A percentile compares a stretch with the other conserved stretches of the same genome.
Evolutionary conservation across 106 monocot species (phyloP).

Genomic region (Apostasia shenzhenica): DNA sequence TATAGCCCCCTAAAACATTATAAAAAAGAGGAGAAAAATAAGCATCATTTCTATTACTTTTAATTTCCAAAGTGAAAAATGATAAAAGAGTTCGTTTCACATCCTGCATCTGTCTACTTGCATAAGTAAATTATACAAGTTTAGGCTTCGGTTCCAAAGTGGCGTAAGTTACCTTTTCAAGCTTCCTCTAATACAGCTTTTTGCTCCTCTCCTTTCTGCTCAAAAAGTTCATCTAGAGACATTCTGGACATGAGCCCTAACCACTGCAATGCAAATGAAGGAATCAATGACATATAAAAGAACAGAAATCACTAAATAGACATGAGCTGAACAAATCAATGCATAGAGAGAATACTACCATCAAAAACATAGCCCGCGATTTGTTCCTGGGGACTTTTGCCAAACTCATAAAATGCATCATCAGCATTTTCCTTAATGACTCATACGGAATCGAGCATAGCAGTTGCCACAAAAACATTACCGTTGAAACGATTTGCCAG

Average conservation of each 20-base stretch:
- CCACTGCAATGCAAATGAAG: constrained; percentile 40
- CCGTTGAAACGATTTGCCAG: too few species aligned
- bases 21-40: too few species aligned
- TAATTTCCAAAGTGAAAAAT: too few species aligned
- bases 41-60: too few species aligned
- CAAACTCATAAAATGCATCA: constrained; percentile 98
- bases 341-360: constrained; percentile 33
- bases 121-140: too few species aligned
- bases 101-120: too few species aligned
- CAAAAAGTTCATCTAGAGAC: constrained; percentile 87
- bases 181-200: constrained; percentile 86
- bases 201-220: constrained; percentile 89
- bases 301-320: neutral
- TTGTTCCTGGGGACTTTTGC: constrained; percentile 86
- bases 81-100: too few species aligned
- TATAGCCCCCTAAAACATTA: too few species aligned
- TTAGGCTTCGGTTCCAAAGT: neutral
- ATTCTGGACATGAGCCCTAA: constrained; percentile 88
- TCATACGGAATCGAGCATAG: constrained; percentile 82
- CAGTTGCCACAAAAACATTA: constrained; percentile 95
- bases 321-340: neutral
- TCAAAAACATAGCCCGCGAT: constrained; percentile 97
- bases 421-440: constrained; percentile 78
- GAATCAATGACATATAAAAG: neutral
- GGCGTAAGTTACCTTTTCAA: constrained; percentile 70